Evolutionary conservation across 164 flowering plant species (phyloP).

Genomic region (Chloranthus sessilifolius): DNA sequence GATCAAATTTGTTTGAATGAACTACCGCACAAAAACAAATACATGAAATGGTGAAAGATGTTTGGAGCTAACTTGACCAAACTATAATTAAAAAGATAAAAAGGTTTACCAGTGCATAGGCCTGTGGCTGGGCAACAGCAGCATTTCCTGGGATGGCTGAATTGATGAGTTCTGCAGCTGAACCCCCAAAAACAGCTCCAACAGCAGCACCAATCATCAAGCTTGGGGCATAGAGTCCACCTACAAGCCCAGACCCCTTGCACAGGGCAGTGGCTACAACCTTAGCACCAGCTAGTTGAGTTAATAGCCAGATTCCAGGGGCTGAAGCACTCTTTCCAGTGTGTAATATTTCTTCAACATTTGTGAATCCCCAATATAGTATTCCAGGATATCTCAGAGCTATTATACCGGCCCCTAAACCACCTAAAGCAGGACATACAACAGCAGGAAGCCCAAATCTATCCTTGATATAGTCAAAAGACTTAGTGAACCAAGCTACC

Average conservation of each 20-base stretch:
- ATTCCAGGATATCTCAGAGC: constrained; percentile 97
- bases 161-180: constrained; percentile 86
- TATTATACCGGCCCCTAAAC: constrained; percentile 92
- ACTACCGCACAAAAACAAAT: background rate
- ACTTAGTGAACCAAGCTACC: constrained; percentile 75
- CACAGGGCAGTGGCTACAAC: constrained; percentile 97
- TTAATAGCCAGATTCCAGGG: constrained; percentile 91
- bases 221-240: constrained; percentile 99
- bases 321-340: constrained; percentile 98
- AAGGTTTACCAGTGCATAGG: constrained; percentile 81
- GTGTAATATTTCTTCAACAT: constrained; percentile 95
- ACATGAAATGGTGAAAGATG: background rate
- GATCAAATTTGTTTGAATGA: background rate
- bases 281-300: constrained; percentile 90
- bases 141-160: constrained; percentile 95
- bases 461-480: constrained; percentile 70
- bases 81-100: constrained; percentile 4
- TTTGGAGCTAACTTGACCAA: background rate
- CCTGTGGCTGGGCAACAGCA: constrained; percentile 97
- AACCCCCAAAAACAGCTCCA: constrained; percentile 99
- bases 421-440: constrained; percentile 95
- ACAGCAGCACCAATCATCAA: constrained; percentile 99
- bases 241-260: constrained; percentile 98
- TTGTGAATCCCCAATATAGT: constrained; percentile 97
- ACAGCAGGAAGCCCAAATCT: constrained; percentile 75